These are phyloP conservation scores for Penicillium subrubescens DNA, from an alignment of 495 filamentous ascomycete species.

Conservation along the genomic window DNA sequence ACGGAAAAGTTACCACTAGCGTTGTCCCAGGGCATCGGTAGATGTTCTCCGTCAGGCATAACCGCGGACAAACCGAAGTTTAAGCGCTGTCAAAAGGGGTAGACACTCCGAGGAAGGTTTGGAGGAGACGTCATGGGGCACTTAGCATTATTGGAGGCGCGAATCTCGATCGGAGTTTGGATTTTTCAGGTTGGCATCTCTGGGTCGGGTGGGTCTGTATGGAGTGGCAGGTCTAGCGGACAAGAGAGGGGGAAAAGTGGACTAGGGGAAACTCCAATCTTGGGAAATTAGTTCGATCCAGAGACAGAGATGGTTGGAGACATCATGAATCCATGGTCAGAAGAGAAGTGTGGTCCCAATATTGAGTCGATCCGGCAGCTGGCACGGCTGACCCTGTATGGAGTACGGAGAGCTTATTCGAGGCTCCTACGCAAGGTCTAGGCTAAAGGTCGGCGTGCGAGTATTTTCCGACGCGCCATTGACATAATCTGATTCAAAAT, in stretches of 20 bases:
- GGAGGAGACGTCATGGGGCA: slow-evolving; percentile 19
- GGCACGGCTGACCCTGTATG: slow-evolving; percentile 8
- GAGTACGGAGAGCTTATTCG: not conserved
- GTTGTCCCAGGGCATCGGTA: slow-evolving; percentile 6
- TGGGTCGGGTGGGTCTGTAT: slow-evolving; percentile 4
- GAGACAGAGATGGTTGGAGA: not conserved
- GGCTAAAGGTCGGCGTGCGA: slow-evolving; percentile 10
- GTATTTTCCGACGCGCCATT: slow-evolving; percentile 12
- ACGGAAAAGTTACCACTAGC: not conserved
- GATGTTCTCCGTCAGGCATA: slow-evolving; percentile 6
- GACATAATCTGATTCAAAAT: not conserved
- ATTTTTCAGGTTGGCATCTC: slow-evolving; percentile 10
- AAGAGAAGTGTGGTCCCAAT: slow-evolving; percentile 14
- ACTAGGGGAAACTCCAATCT: not conserved
- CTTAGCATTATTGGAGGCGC: not conserved
- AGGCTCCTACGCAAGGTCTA: not conserved
- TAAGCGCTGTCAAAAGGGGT: slow-evolving; percentile 26
- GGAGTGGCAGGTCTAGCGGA: slow-evolving; percentile 3
- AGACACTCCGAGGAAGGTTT: slow-evolving; percentile 8
- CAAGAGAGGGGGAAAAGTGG: not conserved
- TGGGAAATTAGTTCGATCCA: not conserved
- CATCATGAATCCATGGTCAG: slow-evolving; percentile 19
- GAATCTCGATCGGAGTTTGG: slow-evolving; percentile 1
- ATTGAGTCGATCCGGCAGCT: slow-evolving; percentile 21
- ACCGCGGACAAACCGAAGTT: slow-evolving; percentile 21